Base-by-base conservation (phyloP, 139 green algal genomes). In the Haematococcus lacustris region DNA sequence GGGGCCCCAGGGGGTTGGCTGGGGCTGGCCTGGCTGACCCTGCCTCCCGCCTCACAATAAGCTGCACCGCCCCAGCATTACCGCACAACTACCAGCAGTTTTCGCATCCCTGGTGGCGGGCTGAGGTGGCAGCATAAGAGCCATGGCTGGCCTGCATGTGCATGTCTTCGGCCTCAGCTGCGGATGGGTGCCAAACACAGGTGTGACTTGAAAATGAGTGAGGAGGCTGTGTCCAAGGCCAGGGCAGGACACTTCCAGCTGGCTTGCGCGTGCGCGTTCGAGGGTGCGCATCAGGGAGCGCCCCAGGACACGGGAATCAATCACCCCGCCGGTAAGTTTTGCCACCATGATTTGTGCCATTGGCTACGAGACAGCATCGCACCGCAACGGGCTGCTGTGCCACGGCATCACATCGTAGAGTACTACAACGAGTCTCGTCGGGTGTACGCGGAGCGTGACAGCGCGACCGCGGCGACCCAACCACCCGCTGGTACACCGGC, bases 211-310 rank as follows among this genome's bases (percentile, higher is more conserved):
- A 33, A 3, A 32, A 38, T 34, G 32, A 71, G 90, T 0, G 75
- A 88, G 0, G 88, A 95, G 66, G 90, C 89, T n/a, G 74, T 94
- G 71, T 59, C 73, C 41, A 97, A 95, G 75, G 88, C 87, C 1
- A 76, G 71, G 62, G 86, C 66, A 0, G 86, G 86, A 23, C 93
- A 98, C 84, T 97, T 88, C 83, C 94, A 98, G 85, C 76, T 98
- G 40, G 94, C 94, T 4, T 99, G 94, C 84, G 87, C 80, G 0
- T 70, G 81, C n/a, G 82, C 83, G 2, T 98, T 94, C 76, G 90
- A 98, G 81, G 91, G 89, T 28, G 73, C 89, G 59, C 79, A 85
- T 72, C 82, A 92, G 59, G 84, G 82, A 51, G 83, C 77, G 32
- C 43, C 76, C 17, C 90, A 88, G 73, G 93, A 97, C 25, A 80